Evolutionary conservation across 495 filamentous ascomycete genomes (phyloP).

Genomic region (Aspergillus campestris): DNA sequence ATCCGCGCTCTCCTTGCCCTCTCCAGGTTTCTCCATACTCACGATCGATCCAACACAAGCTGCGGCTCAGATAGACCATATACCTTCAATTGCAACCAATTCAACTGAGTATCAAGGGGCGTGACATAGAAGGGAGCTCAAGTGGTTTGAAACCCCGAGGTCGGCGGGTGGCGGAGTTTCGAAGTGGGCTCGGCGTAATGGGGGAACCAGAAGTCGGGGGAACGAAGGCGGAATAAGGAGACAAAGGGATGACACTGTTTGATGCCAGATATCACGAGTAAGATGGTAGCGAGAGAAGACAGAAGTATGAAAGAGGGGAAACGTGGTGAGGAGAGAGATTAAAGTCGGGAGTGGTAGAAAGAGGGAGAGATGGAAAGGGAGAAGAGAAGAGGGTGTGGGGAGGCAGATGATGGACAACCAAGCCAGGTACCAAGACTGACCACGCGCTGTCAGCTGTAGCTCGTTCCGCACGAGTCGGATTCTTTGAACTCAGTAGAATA

Average conservation of each 20-base stretch:
- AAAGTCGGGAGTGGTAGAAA: background rate
- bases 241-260: too few relatives aligned
- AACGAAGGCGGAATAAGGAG: background rate
- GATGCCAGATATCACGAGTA: too few relatives aligned
- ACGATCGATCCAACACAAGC: slow-evolving; percentile 22
- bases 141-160: background rate
- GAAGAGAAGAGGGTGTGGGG: slow-evolving; percentile 1
- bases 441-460: too few relatives aligned
- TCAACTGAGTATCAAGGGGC: too few relatives aligned
- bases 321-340: background rate
- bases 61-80: slow-evolving; percentile 26
- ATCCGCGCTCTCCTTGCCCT: slow-evolving; percentile 32
- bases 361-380: slow-evolving; percentile 2
- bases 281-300: too few relatives aligned
- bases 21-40: slow-evolving; percentile 34
- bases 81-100: slow-evolving; percentile 8
- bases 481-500: too few relatives aligned
- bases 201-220: slow-evolving; percentile 1
- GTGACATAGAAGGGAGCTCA: background rate
- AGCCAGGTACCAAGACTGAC: background rate
- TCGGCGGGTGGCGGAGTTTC: background rate
- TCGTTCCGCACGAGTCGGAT: too few relatives aligned
- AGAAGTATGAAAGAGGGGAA: background rate
- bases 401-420: background rate
- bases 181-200: background rate